phyloP scores from a whole-genome alignment of 345 rosid species.

The Angophora floribunda region DNA sequence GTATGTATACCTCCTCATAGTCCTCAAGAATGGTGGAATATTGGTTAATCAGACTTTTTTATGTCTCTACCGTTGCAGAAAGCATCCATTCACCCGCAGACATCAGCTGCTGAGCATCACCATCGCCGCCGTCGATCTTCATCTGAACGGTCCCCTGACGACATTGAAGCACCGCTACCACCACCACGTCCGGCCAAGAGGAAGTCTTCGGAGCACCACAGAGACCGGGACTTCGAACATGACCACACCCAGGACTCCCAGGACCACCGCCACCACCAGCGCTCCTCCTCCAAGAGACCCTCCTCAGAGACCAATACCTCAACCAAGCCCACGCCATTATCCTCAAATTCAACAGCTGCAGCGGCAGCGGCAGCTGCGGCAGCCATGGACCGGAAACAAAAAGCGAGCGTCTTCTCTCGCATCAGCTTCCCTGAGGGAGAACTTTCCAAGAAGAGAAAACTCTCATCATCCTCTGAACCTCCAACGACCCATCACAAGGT shows the following conservation, averaged over 20 bases:
- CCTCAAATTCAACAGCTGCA: conserved; percentile 13
- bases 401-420: conserved; percentile 86
- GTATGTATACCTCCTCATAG: neutral
- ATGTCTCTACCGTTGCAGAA: conserved; percentile 15
- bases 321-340: neutral
- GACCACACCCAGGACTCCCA: conserved; percentile 22
- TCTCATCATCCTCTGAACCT: conserved; percentile 21
- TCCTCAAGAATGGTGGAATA: neutral
- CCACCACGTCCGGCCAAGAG: conserved; percentile 55
- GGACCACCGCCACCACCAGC: conserved; percentile 20
- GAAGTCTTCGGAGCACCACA: conserved; percentile 35
- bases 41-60: neutral
- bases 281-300: neutral
- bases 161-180: conserved; percentile 30
- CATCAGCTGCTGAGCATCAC: conserved; percentile 11
- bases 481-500: conserved; percentile 17
- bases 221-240: conserved; percentile 16
- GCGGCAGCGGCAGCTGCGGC: conserved; percentile 9
- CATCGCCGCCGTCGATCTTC: conserved; percentile 39
- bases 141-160: conserved; percentile 6
- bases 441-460: conserved; percentile 45
- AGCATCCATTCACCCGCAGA: conserved; percentile 21
- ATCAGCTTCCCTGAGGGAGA: conserved; percentile 81
- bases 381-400: conserved; percentile 29
- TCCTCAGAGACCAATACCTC: neutral